These are phyloP conservation scores for Monosiga brevicollis DNA, from an alignment of 78 protist species.

Conservation along the genomic window DNA sequence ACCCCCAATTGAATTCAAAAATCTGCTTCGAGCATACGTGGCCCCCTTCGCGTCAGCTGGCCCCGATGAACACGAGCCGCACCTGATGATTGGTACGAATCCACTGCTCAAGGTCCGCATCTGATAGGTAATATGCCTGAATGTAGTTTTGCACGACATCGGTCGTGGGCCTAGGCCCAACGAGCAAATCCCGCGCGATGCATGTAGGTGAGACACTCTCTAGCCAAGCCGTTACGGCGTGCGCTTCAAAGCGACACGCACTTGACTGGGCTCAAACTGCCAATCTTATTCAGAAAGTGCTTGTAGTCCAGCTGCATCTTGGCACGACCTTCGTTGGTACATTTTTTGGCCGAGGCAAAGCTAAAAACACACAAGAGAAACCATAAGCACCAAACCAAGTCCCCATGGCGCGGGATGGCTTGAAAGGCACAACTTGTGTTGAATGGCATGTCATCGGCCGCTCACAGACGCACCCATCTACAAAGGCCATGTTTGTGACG, in stretches of 20 bases:
- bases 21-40: too few relatives aligned
- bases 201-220: too few relatives aligned
- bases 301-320: conserved; percentile 6
- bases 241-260: too few relatives aligned
- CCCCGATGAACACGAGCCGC: not conserved
- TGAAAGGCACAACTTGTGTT: not conserved
- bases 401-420: not conserved
- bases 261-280: not conserved
- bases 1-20: too few relatives aligned
- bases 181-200: too few relatives aligned
- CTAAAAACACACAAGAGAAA: not conserved
- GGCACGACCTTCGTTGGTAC: conserved; percentile 18
- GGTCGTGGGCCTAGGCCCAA: not conserved
- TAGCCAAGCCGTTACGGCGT: too few relatives aligned
- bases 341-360: not conserved
- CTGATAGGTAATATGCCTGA: not conserved
- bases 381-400: not conserved
- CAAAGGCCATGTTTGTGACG: not conserved
- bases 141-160: not conserved
- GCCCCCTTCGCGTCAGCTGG: too few relatives aligned
- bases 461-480: not conserved
- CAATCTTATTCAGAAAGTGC: not conserved
- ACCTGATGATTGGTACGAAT: not conserved
- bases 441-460: too few relatives aligned
- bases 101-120: not conserved